Base-by-base conservation (phyloP, 768 basidiomycete species). In the Leccinum olivaceopallidum region DNA sequence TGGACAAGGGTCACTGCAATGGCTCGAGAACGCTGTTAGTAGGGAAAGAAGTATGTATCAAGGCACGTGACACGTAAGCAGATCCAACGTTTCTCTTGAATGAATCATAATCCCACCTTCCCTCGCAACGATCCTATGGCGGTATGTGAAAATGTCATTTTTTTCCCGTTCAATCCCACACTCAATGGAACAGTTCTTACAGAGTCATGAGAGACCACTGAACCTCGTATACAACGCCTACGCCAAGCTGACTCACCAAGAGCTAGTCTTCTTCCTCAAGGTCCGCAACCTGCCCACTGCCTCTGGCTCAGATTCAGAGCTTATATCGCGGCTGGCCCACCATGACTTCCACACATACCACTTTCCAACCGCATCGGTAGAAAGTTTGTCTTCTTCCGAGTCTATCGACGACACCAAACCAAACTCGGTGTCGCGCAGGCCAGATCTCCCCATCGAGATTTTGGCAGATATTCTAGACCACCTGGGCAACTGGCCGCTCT, bases 401-500 rank as follows among this genome's bases (percentile, higher is more conserved):
- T 60, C 67, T 61, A 10, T 61, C 22, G 70, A 59, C 2, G 64
- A 66, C 54, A 39, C 24, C 5, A 62, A 66, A 55, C 62, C 75
- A 61, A 69, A 64, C 52, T 50, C 72, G 54, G 70, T 63, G 24
- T 53, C 74, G n/a, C 71, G 67, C 62, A 71, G 75, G 0, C 84
- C 84, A 34, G 86, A 89, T 71, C 81, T 94, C 36, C 91, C 91
- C 0, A 78, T 87, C 57, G 92, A 94, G 71, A 81, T 94, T 44
- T 73, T 93, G 28, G 86, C 88, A 10, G 83, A 88, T 54, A 91
- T 93, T 61, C 73, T 93, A 73, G 89, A 93, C 60, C 83, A 88
- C 64, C 72, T 92, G 9, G 90, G 88, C 14, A 88, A 92, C 71
- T 95, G 92, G 91, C 89, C 94, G 66, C 85, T 95, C 9, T 79